Conservation (phyloP, 2,329 filamentous ascomycete species). For the Neopestalotiopsis clavispora region DNA sequence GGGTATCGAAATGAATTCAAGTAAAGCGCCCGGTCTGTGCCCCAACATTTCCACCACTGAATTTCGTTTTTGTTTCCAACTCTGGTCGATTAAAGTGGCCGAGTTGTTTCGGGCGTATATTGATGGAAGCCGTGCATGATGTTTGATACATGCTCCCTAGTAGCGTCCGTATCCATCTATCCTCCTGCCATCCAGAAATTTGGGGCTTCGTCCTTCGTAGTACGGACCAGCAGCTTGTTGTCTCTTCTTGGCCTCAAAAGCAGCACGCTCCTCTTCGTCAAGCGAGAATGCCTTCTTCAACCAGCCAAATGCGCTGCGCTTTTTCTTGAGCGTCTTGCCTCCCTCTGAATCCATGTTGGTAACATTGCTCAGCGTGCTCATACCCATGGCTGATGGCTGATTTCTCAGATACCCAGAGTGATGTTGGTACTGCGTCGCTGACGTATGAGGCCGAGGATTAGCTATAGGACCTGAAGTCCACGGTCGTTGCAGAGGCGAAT, state of each 20-base stretch:
- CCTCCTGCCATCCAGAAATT: slow-evolving; percentile 61
- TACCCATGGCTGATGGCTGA: slow-evolving; percentile 58
- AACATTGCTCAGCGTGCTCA: slow-evolving; percentile 63
- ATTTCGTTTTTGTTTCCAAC: background rate
- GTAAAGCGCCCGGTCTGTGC: background rate
- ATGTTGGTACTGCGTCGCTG: slow-evolving; percentile 21
- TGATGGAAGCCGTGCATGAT: background rate
- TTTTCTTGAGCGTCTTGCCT: slow-evolving; percentile 62
- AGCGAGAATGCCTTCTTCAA: slow-evolving; percentile 70
- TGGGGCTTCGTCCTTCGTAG: slow-evolving; percentile 54
- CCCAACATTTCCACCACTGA: background rate
- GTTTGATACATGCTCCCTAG: background rate
- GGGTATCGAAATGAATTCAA: slow-evolving; percentile 11
- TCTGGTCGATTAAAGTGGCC: too few relatives aligned
- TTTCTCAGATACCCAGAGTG: slow-evolving; percentile 49
- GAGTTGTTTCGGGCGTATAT: background rate
- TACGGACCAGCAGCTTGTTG: slow-evolving; percentile 52
- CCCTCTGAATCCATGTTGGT: slow-evolving; percentile 47
- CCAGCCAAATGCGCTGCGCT: slow-evolving; percentile 71
- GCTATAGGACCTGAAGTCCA: slow-evolving; percentile 54
- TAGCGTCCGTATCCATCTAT: slow-evolving; percentile 30
- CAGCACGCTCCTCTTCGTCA: slow-evolving; percentile 65
- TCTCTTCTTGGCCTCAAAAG: slow-evolving; percentile 61
- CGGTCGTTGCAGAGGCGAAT: slow-evolving; percentile 64
- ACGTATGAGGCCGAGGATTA: slow-evolving; percentile 34